Base-by-base conservation (phyloP, 257 asterid species). In the Galeopsis tetrahit region DNA sequence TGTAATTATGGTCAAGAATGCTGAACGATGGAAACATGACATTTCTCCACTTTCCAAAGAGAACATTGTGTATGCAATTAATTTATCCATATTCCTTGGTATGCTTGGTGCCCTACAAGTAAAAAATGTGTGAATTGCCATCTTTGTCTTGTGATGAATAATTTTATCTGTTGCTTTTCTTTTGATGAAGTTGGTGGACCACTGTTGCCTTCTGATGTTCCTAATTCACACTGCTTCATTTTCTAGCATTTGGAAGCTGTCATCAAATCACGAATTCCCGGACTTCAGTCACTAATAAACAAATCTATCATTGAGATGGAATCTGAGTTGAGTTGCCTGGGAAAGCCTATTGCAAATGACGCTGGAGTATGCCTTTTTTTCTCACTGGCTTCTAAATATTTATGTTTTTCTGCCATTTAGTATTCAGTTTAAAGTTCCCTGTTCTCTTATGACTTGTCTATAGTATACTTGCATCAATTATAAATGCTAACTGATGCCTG, bases 191-290 rank as follows among this genome's bases (percentile, higher is more conserved):
- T 55, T 71, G 53, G 14, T 53, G 15, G 33, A 43, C 21, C 46
- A n/a, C 63, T 10, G 53, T 39, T 75, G 8, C 43, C n/a, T 33
- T 70, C 32, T 66, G 7, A 62, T 52, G 51, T 35, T 68, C 58
- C 58, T 63, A 59, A 64, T 69, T 33, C 44, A 63, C 71, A 34
- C 62, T 70, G 70, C 60, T 76, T 57, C 58, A 66, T 69, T 76
- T 78, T 78, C 70, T 82, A 94, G 99, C 99, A 94, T 83, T 82
- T 94, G 92, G 99, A 94, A 84, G 68, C 97, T 56, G 99, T 91
- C 74, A 94, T 94, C 87, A 94, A 94, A 84, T 92, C 99, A 67
- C 88, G 99, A 81, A 95, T 95, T 72, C 99, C 99, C 68, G 93
- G 98, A 80, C 97, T 95, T 80, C 99, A 95, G 87, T 92, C 98